Conservation (phyloP, 106 monocot species). For the Gastrodia elata region DNA sequence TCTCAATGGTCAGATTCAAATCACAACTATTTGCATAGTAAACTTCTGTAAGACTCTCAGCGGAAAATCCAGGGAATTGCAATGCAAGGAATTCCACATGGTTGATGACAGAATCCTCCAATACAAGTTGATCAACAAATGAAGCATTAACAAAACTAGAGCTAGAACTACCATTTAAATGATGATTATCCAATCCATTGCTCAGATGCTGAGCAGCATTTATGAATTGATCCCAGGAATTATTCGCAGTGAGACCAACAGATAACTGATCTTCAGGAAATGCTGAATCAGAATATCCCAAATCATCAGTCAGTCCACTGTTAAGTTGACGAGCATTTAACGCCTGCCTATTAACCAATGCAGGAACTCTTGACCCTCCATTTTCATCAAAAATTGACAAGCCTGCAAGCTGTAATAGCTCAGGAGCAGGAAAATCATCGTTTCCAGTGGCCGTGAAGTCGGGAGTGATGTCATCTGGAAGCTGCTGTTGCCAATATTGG, state of each 20-base stretch:
- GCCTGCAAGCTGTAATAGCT: slow-evolving; percentile 21
- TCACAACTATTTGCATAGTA: slow-evolving; percentile 32
- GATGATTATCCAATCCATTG: slow-evolving; percentile 19
- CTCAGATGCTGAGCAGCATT: slow-evolving; percentile 16
- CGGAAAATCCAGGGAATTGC: slow-evolving; percentile 31
- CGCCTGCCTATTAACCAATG: slow-evolving; percentile 8
- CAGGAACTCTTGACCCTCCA: slow-evolving; percentile 16
- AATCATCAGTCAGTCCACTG: slow-evolving; percentile 10
- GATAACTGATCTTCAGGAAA: slow-evolving; percentile 17
- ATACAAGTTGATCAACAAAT: slow-evolving; percentile 3
- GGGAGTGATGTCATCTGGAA: slow-evolving; percentile 68
- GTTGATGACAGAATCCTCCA: slow-evolving; percentile 11
- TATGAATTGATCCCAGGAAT: slow-evolving; percentile 10
- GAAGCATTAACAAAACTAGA: slow-evolving; percentile 17
- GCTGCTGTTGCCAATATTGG: slow-evolving; percentile 39
- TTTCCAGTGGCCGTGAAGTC: slow-evolving; percentile 34
- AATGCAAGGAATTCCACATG: slow-evolving; percentile 22
- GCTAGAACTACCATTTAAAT: slow-evolving; percentile 20
- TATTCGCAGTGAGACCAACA: slow-evolving; percentile 14
- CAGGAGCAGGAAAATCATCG: slow-evolving; percentile 18
- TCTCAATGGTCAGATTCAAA: slow-evolving; percentile 28
- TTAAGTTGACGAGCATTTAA: slow-evolving; percentile 10
- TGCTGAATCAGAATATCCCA: slow-evolving; percentile 14
- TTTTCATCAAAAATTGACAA: slow-evolving; percentile 34
- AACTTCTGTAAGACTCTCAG: slow-evolving; percentile 24